Percentiles rank a stretch among this genome's conserved stretches.
These are phyloP conservation scores for Erythrophleum ivorense DNA, from an alignment of 331 rosid species.

Conservation along the genomic window DNA sequence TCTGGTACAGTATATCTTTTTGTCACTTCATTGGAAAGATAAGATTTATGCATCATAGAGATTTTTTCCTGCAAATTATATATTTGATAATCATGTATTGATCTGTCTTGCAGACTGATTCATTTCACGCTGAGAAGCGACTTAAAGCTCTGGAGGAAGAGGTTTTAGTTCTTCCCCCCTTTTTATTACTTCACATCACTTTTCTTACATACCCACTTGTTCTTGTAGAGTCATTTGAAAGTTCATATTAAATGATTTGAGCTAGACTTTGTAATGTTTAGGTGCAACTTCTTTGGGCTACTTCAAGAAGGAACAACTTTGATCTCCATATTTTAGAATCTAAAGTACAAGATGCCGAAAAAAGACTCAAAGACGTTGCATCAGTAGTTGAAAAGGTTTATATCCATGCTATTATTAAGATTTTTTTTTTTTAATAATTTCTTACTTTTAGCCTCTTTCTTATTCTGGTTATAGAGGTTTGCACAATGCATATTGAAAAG, in stretches of 20 bases:
- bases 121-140: slow-evolving; percentile 47
- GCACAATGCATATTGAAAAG: not conserved
- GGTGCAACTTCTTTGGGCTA: slow-evolving; percentile 83
- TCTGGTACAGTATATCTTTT: not conserved
- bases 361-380: slow-evolving; percentile 53
- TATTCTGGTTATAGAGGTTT: slow-evolving; percentile 26
- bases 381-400: slow-evolving; percentile 70
- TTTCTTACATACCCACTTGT: not conserved
- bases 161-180: slow-evolving; percentile 44
- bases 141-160: slow-evolving; percentile 67
- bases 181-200: not conserved
- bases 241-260: slow-evolving; percentile 61
- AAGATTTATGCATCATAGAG: not conserved
- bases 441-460: slow-evolving; percentile 10
- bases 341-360: slow-evolving; percentile 65
- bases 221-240: slow-evolving; percentile 38
- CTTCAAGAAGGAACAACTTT: slow-evolving; percentile 75
- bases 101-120: slow-evolving; percentile 51
- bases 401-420: slow-evolving; percentile 8
- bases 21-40: slow-evolving; percentile 3
- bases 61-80: slow-evolving; percentile 12
- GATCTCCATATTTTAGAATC: slow-evolving; percentile 72
- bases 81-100: slow-evolving; percentile 21
- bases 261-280: slow-evolving; percentile 55
- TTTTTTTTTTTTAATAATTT: not conserved